Conservation (phyloP, 495 filamentous ascomycete genomes). For the Parachaetomium inaequale region DNA sequence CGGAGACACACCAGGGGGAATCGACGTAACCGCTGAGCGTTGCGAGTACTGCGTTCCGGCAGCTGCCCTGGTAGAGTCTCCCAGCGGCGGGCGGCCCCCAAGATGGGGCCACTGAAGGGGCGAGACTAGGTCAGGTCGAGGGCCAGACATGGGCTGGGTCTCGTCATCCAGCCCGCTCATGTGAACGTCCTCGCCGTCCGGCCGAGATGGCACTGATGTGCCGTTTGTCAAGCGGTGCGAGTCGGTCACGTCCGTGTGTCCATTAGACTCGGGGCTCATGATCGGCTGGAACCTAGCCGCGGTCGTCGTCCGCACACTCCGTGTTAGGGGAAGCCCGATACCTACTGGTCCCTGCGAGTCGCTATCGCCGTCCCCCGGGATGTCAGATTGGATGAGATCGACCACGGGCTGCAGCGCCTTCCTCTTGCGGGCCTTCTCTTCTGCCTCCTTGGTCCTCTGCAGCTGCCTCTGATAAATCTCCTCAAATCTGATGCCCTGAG, state of each 20-base stretch:
- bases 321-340: slow-evolving; percentile 55
- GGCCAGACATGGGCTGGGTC: slow-evolving; percentile 36
- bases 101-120: slow-evolving; percentile 26
- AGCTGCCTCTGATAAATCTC: slow-evolving; percentile 70
- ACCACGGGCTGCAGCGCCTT: slow-evolving; percentile 46
- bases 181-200: slow-evolving; percentile 50
- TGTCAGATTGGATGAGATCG: slow-evolving; percentile 36
- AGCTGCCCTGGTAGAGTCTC: slow-evolving; percentile 34
- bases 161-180: slow-evolving; percentile 60
- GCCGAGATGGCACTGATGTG: slow-evolving; percentile 55
- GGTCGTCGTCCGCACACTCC: slow-evolving; percentile 41
- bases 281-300: slow-evolving; percentile 47
- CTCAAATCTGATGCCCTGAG: slow-evolving; percentile 37
- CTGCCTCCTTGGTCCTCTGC: slow-evolving; percentile 60
- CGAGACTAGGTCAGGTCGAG: slow-evolving; percentile 35
- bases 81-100: slow-evolving; percentile 17
- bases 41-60: slow-evolving; percentile 57
- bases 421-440: slow-evolving; percentile 57
- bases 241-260: slow-evolving; percentile 47
- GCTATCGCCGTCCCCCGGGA: slow-evolving; percentile 34
- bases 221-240: slow-evolving; percentile 61
- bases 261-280: slow-evolving; percentile 47
- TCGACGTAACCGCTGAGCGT: slow-evolving; percentile 65
- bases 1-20: slow-evolving; percentile 72
- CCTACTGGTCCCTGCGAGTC: slow-evolving; percentile 55